Evolutionary conservation across 768 basidiomycete species (phyloP), one percentile per base, ranked within the genome.

Genomic region (Paxillus involutus): DNA sequence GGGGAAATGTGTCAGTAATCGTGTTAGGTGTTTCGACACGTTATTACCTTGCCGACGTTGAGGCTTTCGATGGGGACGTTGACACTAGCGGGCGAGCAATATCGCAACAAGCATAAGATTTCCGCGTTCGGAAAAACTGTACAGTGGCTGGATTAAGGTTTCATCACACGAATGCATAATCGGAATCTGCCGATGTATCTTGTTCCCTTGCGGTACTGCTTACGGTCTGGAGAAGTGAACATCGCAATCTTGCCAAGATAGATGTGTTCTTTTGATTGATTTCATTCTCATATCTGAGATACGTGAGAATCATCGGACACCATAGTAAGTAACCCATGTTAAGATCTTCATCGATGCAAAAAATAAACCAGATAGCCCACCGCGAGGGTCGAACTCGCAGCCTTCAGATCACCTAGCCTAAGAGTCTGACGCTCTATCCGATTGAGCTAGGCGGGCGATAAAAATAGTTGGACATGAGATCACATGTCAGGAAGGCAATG

Each of bases 341-440:
- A 21, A 11, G 11, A 9, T 32, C 32, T 11, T 32, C 35, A 35
- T 13, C 35, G 77, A 75, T 75, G 76, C 75, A 76, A 76, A 74
- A 73, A 75, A 71, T 73, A 76, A 75, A 42, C 14, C 19, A 19
- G 26, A 14, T 80, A 80, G 80, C 78, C 78, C 78, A 80, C 80
- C 79, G 78, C 79, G 79, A 79, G 80, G 78, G 79, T 80, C 78
- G 78, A 80, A 80, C 79, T 79, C 79, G 79, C 79, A 80, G 78
- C 78, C 80, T 80, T 80, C 78, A 78, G 79, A 79, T 78, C 51
- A 68, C 71, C 69, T 72, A 71, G 60, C 19, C 24, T 82, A 82
- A 80, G 78, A 80, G 79, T 80, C 79, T 82, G 79, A 80, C 79
- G 79, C 79, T 82, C 80, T 80, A 82, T 80, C 79, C 79, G 78